A percentile compares a stretch with the other conserved stretches of the same genome.
Evolutionary conservation across 1,139 yeast genomes (phyloP).

Genomic region (Blastobotrys illinoisensis): DNA sequence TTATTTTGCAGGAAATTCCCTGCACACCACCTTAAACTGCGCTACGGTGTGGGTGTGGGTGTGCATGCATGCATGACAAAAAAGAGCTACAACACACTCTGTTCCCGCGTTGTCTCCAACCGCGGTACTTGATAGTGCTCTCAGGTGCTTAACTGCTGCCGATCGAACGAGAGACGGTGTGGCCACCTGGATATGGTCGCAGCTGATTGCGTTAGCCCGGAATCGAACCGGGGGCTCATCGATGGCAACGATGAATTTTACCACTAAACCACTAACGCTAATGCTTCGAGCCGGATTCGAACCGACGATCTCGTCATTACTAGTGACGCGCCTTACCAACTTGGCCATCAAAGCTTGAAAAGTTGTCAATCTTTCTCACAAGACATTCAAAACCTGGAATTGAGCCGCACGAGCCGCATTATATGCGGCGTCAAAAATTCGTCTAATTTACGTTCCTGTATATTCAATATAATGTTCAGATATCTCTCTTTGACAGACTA

Average conservation of each 20-base stretch:
- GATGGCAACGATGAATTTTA: conserved; percentile 19
- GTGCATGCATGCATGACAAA: too few relatives aligned
- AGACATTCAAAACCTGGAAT: not conserved
- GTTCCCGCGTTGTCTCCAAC: not conserved
- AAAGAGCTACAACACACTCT: not conserved
- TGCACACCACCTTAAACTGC: too few relatives aligned
- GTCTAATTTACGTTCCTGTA: too few relatives aligned
- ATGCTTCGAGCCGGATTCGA: conserved; percentile 79
- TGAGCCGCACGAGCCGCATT: not conserved
- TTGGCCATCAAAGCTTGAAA: conserved; percentile 59
- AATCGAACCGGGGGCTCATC: conserved; percentile 20
- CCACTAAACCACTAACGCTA: conserved; percentile 17
- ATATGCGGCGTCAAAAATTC: not conserved
- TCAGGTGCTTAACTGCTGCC: not conserved
- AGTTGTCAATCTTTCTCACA: not conserved
- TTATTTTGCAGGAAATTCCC: too few relatives aligned
- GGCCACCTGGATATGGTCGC: not conserved
- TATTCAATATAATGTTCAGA: too few relatives aligned
- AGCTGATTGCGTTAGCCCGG: conserved; percentile 16
- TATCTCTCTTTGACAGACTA: too few relatives aligned
- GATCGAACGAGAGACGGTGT: not conserved
- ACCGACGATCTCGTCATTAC: conserved; percentile 89
- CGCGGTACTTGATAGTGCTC: not conserved
- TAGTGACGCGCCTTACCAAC: conserved; percentile 92
- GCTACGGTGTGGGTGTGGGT: too few relatives aligned